Conservation (phyloP, 192 early-diverging fungal species). For the Backusella mclennaniae region DNA sequence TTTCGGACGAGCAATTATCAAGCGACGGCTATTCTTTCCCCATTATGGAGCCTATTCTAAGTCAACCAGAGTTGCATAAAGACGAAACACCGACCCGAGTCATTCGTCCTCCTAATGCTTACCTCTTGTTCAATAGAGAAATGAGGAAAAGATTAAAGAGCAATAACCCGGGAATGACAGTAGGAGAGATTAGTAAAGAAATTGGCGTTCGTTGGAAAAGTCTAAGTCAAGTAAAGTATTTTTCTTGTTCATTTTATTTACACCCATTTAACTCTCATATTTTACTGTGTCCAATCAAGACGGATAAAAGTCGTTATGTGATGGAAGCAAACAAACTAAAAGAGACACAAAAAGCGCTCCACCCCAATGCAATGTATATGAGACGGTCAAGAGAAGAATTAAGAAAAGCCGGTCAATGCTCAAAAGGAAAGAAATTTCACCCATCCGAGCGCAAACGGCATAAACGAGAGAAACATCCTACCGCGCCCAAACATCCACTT, state of each 20-base stretch:
- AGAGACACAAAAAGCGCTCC: constrained; percentile 41
- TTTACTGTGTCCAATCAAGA: background rate
- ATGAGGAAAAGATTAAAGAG: constrained; percentile 54
- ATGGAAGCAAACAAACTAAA: constrained; percentile 46
- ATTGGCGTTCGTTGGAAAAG: constrained; percentile 53
- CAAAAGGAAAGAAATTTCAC: background rate
- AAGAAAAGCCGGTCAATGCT: constrained; percentile 37
- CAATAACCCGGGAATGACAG: constrained; percentile 55
- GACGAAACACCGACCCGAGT: constrained; percentile 32
- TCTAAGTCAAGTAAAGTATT: constrained; percentile 35
- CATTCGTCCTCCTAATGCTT: constrained; percentile 58
- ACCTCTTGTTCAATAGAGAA: constrained; percentile 58
- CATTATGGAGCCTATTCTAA: background rate
- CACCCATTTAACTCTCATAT: background rate
- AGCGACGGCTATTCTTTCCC: background rate
- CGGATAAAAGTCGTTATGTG: constrained; percentile 40
- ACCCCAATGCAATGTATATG: constrained; percentile 56
- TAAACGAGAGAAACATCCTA: constrained; percentile 54
- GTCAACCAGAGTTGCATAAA: background rate
- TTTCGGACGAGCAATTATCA: background rate
- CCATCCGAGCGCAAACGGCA: constrained; percentile 27
- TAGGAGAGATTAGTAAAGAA: constrained; percentile 56
- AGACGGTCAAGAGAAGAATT: constrained; percentile 57
- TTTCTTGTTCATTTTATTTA: background rate
- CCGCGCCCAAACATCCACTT: constrained; percentile 70